Evolutionary conservation across 163 green algal genomes (phyloP), one percentile per base, ranked within the genome.

Genomic region (Chlorella variabilis): DNA sequence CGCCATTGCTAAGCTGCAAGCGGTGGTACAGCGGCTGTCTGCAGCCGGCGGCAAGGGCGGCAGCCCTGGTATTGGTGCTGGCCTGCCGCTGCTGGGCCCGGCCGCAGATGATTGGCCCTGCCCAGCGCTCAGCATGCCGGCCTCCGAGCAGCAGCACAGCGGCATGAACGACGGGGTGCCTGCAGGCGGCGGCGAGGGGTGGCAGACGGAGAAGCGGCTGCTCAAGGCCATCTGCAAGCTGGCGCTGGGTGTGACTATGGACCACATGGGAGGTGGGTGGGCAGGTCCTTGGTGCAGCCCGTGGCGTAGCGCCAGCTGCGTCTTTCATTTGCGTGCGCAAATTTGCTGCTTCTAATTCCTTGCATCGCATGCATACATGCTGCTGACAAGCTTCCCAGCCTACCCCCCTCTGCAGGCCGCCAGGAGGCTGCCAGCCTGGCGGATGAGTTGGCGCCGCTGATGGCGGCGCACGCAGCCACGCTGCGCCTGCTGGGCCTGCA

Each of bases 161-260:
- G 54, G 54, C 9, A 6, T 63, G 20, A 58, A 7, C 39, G n/a
- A n/a, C n/a, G n/a, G n/a, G n/a, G n/a, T n/a, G n/a, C n/a, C n/a
- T n/a, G n/a, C n/a, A n/a, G n/a, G n/a, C n/a, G n/a, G 13, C 51
- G 27, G 73, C 11, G 59, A 58, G 63, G 17, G 15, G 7, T 86
- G 82, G 82, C 48, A 59, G 29, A 39, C 25, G 2, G 82, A 86
- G 63, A 83, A 83, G 70, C 34, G 62, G 21, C 49, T 80, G 36
- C 68, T 87, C 27, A 77, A 77, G 51, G 70, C 70, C 29, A 56
- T 87, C 20, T 87, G 83, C 62, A 84, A 84, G 75, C 77, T 87
- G 59, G 83, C 83, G 38, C 75, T 87, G 62, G 83, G 70, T 5
- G 83, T 87, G 17, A 87, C 83, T 21, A 85, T 87, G 77, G 77